A percentile compares a stretch with the other conserved stretches of the same genome.
Evolutionary conservation across 2,329 filamentous ascomycete species (phyloP).

Genomic region (Pyrenochaeta sp.): DNA sequence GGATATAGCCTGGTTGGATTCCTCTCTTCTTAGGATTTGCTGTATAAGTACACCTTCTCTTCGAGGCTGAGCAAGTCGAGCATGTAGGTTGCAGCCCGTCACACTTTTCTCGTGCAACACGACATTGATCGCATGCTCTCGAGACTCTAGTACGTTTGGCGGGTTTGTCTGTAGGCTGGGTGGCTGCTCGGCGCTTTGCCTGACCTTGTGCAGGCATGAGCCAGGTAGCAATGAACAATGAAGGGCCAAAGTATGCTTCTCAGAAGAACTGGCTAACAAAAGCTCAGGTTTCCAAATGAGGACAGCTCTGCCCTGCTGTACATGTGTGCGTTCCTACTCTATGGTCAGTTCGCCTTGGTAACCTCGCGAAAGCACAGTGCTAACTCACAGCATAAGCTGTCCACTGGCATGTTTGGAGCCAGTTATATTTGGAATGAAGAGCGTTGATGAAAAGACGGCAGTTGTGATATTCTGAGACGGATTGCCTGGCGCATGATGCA

Average conservation of each 20-base stretch:
- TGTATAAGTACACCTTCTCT: conserved; percentile 74
- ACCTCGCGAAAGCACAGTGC: neutral
- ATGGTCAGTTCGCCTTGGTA: neutral
- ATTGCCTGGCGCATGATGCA: neutral
- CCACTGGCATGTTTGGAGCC: neutral
- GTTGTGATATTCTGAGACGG: neutral
- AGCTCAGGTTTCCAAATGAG: neutral
- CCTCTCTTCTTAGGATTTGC: conserved; percentile 78
- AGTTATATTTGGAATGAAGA: neutral
- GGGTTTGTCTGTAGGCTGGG: conserved; percentile 30
- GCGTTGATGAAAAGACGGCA: neutral
- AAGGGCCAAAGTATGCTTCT: neutral
- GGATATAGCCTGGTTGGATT: conserved; percentile 81
- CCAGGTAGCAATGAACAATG: conserved; percentile 1
- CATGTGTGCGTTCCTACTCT: neutral
- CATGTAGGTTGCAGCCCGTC: conserved; percentile 74
- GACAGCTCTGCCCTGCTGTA: neutral
- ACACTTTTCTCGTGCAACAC: conserved; percentile 74
- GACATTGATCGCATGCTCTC: conserved; percentile 74
- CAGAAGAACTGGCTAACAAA: neutral
- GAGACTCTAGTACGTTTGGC: conserved; percentile 70
- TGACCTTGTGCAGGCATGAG: conserved; percentile 39
- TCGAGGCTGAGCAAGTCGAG: conserved; percentile 70
- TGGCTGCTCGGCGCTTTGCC: conserved; percentile 33
- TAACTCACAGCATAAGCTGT: neutral